Base-by-base conservation (phyloP, 1,284 basidiomycete species). In the Phellopilus nigrolimitatus region DNA sequence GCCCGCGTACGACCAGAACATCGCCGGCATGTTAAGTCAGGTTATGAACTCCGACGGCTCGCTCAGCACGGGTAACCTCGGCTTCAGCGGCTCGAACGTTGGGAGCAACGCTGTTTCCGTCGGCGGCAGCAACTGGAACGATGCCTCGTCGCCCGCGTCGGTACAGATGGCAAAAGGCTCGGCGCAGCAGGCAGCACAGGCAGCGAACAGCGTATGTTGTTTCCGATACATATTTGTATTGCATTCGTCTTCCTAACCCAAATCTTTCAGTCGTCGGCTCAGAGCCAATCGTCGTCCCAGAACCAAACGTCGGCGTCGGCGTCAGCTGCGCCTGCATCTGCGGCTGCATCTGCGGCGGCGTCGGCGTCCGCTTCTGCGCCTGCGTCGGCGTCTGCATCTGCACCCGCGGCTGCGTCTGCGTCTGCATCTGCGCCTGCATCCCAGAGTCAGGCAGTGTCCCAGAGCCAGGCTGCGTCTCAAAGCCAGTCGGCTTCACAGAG, bases 251-350 rank as follows among this genome's bases (percentile, higher is more conserved):
- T n/a, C n/a, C n/a, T n/a, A n/a, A n/a, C n/a, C n/a, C n/a, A n/a
- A n/a, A n/a, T n/a, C n/a, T n/a, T n/a, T 17, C 27, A 57, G 60
- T 38, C 53, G 76, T 88, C 67, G 88, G 61, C 66, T 91, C 90
- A 62, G 83, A 25, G 50, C 48, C 28, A 56, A 36, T 15, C 34
- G 38, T 25, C 43, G 43, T 21, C 28, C 52, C 19, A 22, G 37
- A 42, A 47, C 49, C 31, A 54, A 44, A n/a, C n/a, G n/a, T n/a
- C n/a, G n/a, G n/a, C n/a, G n/a, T n/a, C n/a, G n/a, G n/a, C n/a
- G n/a, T n/a, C n/a, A n/a, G n/a, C n/a, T n/a, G n/a, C n/a, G n/a
- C n/a, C n/a, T n/a, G n/a, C n/a, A n/a, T n/a, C n/a, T n/a, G n/a
- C n/a, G n/a, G n/a, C n/a, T n/a, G n/a, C n/a, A n/a, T n/a, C n/a